Percentiles rank a stretch among this genome's conserved stretches.
These are phyloP conservation scores for Curvularia eragrostidis DNA, from an alignment of 2,329 filamentous ascomycete genomes.

Conservation along the genomic window DNA sequence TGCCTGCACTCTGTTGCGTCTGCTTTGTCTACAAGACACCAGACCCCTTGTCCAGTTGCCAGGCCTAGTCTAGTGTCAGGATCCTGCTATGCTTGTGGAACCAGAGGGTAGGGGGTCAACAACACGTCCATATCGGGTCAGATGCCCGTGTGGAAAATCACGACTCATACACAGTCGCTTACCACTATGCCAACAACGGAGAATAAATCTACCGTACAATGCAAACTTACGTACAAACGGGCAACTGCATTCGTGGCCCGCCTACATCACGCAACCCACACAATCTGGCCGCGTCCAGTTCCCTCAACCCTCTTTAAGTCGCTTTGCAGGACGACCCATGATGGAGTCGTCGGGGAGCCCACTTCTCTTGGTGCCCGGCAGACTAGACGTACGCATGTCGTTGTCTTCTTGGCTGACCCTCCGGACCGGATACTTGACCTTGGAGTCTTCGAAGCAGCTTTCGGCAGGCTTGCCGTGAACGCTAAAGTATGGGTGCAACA, in stretches of 20 bases:
- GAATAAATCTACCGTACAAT: constrained; percentile 12
- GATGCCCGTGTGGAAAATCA: constrained; percentile 6
- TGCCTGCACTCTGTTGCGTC: not conserved
- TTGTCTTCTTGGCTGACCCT: constrained; percentile 94
- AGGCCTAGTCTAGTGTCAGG: constrained; percentile 6
- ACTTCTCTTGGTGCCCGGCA: constrained; percentile 90
- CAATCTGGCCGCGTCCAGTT: not conserved
- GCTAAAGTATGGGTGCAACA: constrained; percentile 90
- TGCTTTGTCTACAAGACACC: not conserved
- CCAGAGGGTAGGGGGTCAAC: constrained; percentile 1
- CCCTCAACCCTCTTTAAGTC: constrained; percentile 57
- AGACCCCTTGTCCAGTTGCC: not conserved
- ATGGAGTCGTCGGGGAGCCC: constrained; percentile 82
- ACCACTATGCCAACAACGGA: constrained; percentile 8
- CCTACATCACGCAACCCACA: not conserved
- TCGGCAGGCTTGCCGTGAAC: constrained; percentile 66
- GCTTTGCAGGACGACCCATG: constrained; percentile 62
- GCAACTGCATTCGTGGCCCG: constrained; percentile 8
- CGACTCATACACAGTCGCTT: constrained; percentile 15
- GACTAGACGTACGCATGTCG: constrained; percentile 87
- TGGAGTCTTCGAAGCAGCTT: constrained; percentile 91
- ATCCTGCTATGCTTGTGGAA: constrained; percentile 8
- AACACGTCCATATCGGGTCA: constrained; percentile 3
- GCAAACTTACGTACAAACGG: constrained; percentile 12
- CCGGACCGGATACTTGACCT: constrained; percentile 86